phyloP scores from a whole-genome alignment of 331 rosid genomes.

The Malus hybrid region DNA sequence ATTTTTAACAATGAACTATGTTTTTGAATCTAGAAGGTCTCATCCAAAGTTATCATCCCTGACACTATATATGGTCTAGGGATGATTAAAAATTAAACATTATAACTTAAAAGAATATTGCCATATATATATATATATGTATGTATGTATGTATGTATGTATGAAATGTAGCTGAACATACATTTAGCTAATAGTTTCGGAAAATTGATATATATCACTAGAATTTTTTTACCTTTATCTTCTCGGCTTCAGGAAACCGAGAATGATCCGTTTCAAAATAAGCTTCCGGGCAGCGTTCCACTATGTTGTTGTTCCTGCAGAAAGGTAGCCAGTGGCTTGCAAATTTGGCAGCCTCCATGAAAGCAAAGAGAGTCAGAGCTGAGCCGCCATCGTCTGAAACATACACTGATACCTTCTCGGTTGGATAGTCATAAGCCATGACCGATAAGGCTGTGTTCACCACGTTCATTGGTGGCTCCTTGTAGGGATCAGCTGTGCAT shows the following conservation, averaged over 20 bases:
- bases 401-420: constrained; percentile 32
- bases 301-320: constrained; percentile 26
- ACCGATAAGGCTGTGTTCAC: constrained; percentile 40
- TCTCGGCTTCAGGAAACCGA: background rate
- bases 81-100: no score
- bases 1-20: no score
- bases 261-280: constrained; percentile 13
- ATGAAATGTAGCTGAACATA: background rate
- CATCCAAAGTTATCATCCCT: no score
- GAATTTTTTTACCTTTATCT: constrained; percentile 25
- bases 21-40: no score
- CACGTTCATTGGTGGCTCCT: constrained; percentile 42
- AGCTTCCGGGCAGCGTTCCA: constrained; percentile 25
- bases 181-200: background rate
- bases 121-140: no score
- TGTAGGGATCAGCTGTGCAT: constrained; percentile 44
- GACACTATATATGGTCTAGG: no score
- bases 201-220: background rate
- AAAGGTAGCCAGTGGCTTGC: constrained; percentile 44
- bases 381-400: constrained; percentile 52
- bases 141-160: no score
- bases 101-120: no score
- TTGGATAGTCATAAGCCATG: constrained; percentile 40
- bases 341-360: constrained; percentile 37
- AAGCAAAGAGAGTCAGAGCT: constrained; percentile 35